Percentiles rank a stretch among this genome's conserved stretches.
These are phyloP conservation scores for Fragilaria radians DNA, from an alignment of 108 stramenopile genomes.

Conservation along the genomic window DNA sequence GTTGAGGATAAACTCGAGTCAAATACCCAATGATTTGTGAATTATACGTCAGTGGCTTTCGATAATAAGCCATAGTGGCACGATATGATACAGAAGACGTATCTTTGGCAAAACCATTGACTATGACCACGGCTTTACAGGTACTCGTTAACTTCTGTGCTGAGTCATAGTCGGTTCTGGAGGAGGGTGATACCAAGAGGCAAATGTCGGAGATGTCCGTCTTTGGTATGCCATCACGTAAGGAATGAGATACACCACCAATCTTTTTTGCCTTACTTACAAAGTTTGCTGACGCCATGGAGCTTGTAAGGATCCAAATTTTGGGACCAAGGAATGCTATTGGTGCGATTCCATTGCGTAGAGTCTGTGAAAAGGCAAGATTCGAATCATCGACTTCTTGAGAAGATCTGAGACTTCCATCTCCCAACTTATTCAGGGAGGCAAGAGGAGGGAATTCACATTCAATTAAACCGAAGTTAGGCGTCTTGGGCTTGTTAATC, in stretches of 20 bases:
- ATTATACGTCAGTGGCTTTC: conserved; percentile 80
- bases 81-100: conserved; percentile 32
- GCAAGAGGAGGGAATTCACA: conserved; percentile 64
- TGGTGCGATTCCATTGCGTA: conserved; percentile 26
- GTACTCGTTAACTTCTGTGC: conserved; percentile 39
- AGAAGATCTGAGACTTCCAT: conserved; percentile 58
- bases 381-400: conserved; percentile 62
- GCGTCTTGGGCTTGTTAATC: conserved; percentile 30
- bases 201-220: conserved; percentile 21
- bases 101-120: conserved; percentile 70
- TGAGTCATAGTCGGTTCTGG: conserved; percentile 39
- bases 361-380: conserved; percentile 38
- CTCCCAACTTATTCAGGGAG: conserved; percentile 64
- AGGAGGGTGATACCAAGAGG: conserved; percentile 50
- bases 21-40: conserved; percentile 66
- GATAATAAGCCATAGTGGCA: conserved; percentile 72
- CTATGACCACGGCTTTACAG: conserved; percentile 32
- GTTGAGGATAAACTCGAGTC: conserved; percentile 42
- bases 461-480: conserved; percentile 50
- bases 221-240: conserved; percentile 25
- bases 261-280: conserved; percentile 31
- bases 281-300: conserved; percentile 37
- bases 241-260: conserved; percentile 13
- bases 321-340: conserved; percentile 42
- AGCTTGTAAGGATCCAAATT: conserved; percentile 34